Evolutionary conservation across 345 rosid genomes (phyloP).

Genomic region (Populus euphratica): DNA sequence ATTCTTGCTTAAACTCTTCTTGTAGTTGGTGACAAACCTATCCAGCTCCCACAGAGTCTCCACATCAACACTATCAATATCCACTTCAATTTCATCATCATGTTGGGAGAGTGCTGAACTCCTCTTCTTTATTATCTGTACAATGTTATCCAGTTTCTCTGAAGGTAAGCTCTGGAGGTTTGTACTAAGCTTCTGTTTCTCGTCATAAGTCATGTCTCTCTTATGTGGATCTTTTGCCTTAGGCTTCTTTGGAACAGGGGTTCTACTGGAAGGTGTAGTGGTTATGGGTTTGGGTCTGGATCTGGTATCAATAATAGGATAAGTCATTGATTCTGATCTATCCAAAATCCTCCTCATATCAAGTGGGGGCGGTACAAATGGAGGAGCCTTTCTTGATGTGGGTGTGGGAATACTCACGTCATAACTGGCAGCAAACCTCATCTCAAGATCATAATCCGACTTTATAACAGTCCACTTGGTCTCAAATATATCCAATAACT

Average conservation of each 20-base stretch:
- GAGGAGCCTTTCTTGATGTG: slow-evolving; percentile 56
- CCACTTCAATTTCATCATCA: slow-evolving; percentile 96
- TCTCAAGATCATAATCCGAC: slow-evolving; percentile 68
- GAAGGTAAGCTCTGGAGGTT: slow-evolving; percentile 83
- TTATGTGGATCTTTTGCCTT: slow-evolving; percentile 93
- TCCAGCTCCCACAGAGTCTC: slow-evolving; percentile 99
- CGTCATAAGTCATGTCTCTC: slow-evolving; percentile 97
- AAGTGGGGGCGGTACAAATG: slow-evolving; percentile 57
- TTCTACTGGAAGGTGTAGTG: slow-evolving; percentile 75
- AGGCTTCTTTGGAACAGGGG: slow-evolving; percentile 87
- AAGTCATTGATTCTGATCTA: slow-evolving; percentile 66
- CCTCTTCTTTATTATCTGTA: slow-evolving; percentile 90
- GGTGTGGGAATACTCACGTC: slow-evolving; percentile 55
- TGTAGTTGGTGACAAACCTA: slow-evolving; percentile 92
- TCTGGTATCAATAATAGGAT: slow-evolving; percentile 38
- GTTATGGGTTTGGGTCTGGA: slow-evolving; percentile 47
- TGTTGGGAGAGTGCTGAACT: slow-evolving; percentile 70
- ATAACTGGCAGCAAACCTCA: slow-evolving; percentile 52
- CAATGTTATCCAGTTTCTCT: slow-evolving; percentile 90
- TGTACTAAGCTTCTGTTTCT: slow-evolving; percentile 94
- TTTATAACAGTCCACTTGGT: slow-evolving; percentile 81
- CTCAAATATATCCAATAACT: slow-evolving; percentile 69
- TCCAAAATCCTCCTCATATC: slow-evolving; percentile 77
- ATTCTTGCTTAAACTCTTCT: slow-evolving; percentile 91
- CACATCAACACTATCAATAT: slow-evolving; percentile 90